Base-by-base conservation (phyloP, 352 stramenopile species). In the Globisporangium viniferum region DNA sequence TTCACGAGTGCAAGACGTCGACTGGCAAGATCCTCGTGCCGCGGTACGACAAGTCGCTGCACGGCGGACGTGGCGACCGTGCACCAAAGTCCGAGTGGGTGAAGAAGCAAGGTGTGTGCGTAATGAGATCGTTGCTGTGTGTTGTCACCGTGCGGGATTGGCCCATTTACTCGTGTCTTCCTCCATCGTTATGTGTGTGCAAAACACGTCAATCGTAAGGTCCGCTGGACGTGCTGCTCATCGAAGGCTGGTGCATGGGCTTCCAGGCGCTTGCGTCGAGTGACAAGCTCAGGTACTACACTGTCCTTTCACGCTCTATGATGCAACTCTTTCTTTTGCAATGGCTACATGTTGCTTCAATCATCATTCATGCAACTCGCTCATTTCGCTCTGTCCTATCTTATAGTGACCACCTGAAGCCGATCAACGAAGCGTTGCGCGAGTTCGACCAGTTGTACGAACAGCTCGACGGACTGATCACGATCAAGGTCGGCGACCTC, bases 231-330 rank as follows among this genome's bases (percentile, higher is more conserved):
- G 82, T 96, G 33, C 62, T 96, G 44, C 59, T 96, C 22, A 79
- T 96, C 36, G 89, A 96, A 70, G 89, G 89, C 27, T 96, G 89
- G 89, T 95, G 84, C 68, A 82, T 94, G 69, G 87, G 87, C 20
- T 95, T 96, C 65, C 76, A 89, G 69, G 77, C 89, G 1, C 67
- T 88, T 1, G 64, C 81, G 5, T 73, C 62, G 15, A 75, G 67
- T 31, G 24, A 69, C 10, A 58, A 76, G 29, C 61, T 88, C 22
- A 84, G 80, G 24, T 24, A 24, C 24, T 24, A 24, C 24, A 24
- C 24, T 24, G 80, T 86, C 51, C 39, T 64, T 39, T 39, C 2
- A 24, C 27, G 4, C 20, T 58, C 24, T 24, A 24, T 24, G 24
- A 24, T 24, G 24, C 24, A 24, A 24, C 24, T 24, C 24, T 24